phyloP scores from a whole-genome alignment of 495 filamentous ascomycete species.

The Trichoderma asperelloides region DNA sequence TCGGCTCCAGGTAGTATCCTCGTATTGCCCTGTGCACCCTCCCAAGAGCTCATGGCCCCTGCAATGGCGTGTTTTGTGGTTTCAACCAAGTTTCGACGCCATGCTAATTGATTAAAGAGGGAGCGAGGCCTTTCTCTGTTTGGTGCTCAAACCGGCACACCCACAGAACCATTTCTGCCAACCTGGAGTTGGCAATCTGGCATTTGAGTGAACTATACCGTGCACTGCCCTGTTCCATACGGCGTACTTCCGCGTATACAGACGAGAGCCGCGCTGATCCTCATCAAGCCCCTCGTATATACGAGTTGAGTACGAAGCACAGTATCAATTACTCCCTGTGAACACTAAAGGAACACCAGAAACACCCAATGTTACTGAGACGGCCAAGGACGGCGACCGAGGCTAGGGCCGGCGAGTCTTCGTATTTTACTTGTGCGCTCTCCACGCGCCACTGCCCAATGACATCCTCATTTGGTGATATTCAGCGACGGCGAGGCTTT shows the following conservation, averaged over 20 bases:
- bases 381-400: background rate
- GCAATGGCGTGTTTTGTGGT: background rate
- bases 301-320: background rate
- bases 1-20: background rate
- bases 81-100: slow-evolving; percentile 2
- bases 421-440: background rate
- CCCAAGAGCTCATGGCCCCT: background rate
- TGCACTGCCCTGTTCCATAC: background rate
- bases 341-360: background rate
- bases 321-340: background rate
- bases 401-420: background rate
- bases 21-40: background rate
- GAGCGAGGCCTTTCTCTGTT: background rate
- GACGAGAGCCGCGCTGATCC: background rate
- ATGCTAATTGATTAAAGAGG: background rate
- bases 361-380: background rate
- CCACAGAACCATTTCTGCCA: background rate
- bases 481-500: too few species aligned
- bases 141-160: background rate
- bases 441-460: background rate
- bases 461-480: too few species aligned
- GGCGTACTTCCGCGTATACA: background rate
- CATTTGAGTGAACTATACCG: background rate
- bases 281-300: slow-evolving; percentile 3
- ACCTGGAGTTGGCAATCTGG: background rate